Evolutionary conservation across 1,284 basidiomycete species (phyloP), one percentile per base, ranked within the genome.

Genomic region (Inonotus hispidus): DNA sequence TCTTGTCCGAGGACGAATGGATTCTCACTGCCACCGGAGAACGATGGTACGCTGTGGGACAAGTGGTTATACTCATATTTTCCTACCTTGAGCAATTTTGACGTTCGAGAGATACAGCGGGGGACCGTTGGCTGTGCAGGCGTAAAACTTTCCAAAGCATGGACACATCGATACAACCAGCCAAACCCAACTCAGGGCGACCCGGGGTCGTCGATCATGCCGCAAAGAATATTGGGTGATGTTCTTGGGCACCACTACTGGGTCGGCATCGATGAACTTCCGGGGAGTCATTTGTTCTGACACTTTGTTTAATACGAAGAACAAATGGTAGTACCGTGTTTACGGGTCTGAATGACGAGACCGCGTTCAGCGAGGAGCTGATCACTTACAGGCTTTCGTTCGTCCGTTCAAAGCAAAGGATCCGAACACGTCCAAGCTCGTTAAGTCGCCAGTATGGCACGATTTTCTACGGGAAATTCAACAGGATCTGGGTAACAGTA

Each of bases 191-290:
- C 77, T 0, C 64, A 66, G 1, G 70, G 71, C 27, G 71, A 66
- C 37, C 50, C 70, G 8, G 60, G 0, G 69, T 69, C 25, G 78
- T 80, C 4, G 70, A 64, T 11, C 83, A 85, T 65, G 77, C 82
- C 2, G 75, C 83, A 1, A 82, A 85, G 68, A 84, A 84, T n/a
- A n/a, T 65, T 84, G 79, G 78, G 83, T 84, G 80, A 82, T 84
- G 82, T 83, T 84, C 71, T 70, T 69, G 25, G 83, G 83, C 2
- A 79, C 77, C 0, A 80, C 79, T 56, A 83, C 82, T n/a, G 82
- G 83, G 82, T 84, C 65, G 14, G 41, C 53, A 55, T 32, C 29
- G 29, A n/a, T 72, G 57, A 11, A 35, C 25, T 53, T 13, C 43
- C 19, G 8, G 19, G 13, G 47, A 2, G 16, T 32, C 8, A 8